These are phyloP conservation scores for Stagonosporopsis chrysanthemi DNA, from an alignment of 2,329 filamentous ascomycete species.

Conservation along the genomic window DNA sequence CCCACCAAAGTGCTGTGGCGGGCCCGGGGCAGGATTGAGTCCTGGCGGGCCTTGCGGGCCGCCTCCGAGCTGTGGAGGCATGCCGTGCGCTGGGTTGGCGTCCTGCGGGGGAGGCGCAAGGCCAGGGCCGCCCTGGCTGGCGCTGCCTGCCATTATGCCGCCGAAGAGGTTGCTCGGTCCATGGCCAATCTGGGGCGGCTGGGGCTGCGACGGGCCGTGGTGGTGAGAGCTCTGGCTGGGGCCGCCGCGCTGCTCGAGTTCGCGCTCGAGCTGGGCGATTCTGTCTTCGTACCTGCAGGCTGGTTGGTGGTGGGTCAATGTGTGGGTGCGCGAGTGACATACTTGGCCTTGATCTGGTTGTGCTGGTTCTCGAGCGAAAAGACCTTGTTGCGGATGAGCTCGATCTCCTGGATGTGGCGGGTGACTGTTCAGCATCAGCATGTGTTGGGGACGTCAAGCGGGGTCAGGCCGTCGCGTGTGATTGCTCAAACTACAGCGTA, in stretches of 20 bases:
- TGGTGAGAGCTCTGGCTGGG: conserved; percentile 75
- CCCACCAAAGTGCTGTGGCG: conserved; percentile 73
- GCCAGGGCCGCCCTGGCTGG: conserved; percentile 81
- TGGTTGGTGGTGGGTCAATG: not conserved
- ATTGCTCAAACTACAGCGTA: too few relatives aligned
- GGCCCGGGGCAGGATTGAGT: conserved; percentile 62
- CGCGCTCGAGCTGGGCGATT: conserved; percentile 81
- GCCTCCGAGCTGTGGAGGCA: conserved; percentile 63
- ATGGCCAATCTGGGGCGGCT: conserved; percentile 84
- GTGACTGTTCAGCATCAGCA: conserved; percentile 67
- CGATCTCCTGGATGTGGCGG: conserved; percentile 91
- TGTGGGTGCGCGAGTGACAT: conserved; percentile 49
- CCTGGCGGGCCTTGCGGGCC: conserved; percentile 80
- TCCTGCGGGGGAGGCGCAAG: conserved; percentile 75
- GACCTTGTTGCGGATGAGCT: conserved; percentile 91
- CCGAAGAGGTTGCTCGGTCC: conserved; percentile 91
- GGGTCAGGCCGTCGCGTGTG: too few relatives aligned
- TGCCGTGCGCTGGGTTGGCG: conserved; percentile 65
- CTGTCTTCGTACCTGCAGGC: conserved; percentile 86
- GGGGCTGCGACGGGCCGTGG: conserved; percentile 71
- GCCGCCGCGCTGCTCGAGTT: conserved; percentile 77
- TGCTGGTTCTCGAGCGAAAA: conserved; percentile 92
- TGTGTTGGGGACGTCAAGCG: not conserved
- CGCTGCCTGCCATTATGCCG: conserved; percentile 91
- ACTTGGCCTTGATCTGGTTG: conserved; percentile 90